Conservation (phyloP, 495 filamentous ascomycete species). For the Penicillium paradoxum region DNA sequence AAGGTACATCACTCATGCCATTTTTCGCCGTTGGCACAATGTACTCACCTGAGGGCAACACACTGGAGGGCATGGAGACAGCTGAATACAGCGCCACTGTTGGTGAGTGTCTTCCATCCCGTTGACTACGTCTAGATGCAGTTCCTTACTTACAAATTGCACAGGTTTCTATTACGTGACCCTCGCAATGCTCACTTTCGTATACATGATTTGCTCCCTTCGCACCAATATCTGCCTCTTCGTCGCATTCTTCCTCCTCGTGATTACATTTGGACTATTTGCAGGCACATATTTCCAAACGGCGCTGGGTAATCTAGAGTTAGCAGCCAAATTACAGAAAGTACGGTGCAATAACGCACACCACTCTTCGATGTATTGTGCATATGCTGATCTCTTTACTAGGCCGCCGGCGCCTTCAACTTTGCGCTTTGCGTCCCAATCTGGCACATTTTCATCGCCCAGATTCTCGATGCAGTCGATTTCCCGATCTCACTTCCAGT, state of each 20-base stretch:
- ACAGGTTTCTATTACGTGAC: constrained; percentile 29
- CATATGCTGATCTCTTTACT: not conserved
- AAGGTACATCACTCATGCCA: constrained; percentile 28
- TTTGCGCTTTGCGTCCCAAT: constrained; percentile 55
- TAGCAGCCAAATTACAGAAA: constrained; percentile 32
- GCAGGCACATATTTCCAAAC: constrained; percentile 53
- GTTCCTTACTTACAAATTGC: not conserved
- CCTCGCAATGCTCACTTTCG: constrained; percentile 50
- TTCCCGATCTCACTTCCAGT: constrained; percentile 34
- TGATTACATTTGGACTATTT: constrained; percentile 53
- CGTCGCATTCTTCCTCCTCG: constrained; percentile 58
- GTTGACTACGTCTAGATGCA: not conserved
- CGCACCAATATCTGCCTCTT: constrained; percentile 68
- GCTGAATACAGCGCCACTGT: constrained; percentile 44
- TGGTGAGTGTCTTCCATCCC: constrained; percentile 39
- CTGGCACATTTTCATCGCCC: constrained; percentile 62
- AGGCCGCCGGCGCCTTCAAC: constrained; percentile 33
- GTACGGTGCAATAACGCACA: constrained; percentile 14
- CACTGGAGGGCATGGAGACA: constrained; percentile 26
- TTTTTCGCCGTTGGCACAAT: constrained; percentile 30
- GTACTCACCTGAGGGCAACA: constrained; percentile 30
- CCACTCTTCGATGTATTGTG: not conserved
- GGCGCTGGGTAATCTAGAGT: constrained; percentile 35
- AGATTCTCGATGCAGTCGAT: constrained; percentile 52
- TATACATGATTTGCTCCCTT: constrained; percentile 65